phyloP scores from a whole-genome alignment of 2,329 filamentous ascomycete species.

The Westerdykella sp. region DNA sequence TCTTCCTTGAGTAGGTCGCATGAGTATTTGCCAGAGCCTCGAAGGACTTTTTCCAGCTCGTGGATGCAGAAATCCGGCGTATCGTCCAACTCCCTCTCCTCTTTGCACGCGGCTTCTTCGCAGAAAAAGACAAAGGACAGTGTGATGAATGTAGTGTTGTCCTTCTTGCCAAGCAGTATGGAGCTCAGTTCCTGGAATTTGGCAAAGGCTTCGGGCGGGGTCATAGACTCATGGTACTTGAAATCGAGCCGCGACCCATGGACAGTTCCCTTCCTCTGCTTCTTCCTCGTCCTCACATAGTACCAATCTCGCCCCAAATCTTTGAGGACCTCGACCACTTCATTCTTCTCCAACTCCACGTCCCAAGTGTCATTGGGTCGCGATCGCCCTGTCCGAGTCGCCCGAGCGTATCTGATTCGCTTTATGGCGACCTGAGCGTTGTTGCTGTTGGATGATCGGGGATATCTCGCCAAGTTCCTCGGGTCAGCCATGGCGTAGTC shows the following conservation, averaged over 20 bases:
- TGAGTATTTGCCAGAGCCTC: conserved; percentile 19
- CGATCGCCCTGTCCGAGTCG: conserved; percentile 12
- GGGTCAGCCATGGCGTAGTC: too few species aligned
- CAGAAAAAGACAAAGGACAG: conserved; percentile 19
- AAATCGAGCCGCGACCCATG: conserved; percentile 24
- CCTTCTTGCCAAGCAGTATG: conserved; percentile 8
- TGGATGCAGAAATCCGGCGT: conserved; percentile 24
- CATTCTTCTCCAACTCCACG: conserved; percentile 16
- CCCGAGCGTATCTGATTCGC: conserved; percentile 5
- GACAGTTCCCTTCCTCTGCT: conserved; percentile 16
- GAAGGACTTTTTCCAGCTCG: conserved; percentile 20
- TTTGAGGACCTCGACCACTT: conserved; percentile 19
- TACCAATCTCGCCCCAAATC: conserved; percentile 23
- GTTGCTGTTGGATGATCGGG: not conserved
- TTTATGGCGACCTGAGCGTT: conserved; percentile 5
- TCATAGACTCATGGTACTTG: conserved; percentile 6
- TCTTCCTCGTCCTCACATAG: conserved; percentile 8
- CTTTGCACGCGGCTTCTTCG: conserved; percentile 11
- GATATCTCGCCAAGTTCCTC: not conserved
- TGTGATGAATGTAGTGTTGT: conserved; percentile 14
- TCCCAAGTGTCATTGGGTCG: conserved; percentile 22
- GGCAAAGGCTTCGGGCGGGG: conserved; percentile 13
- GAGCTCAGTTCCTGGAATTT: conserved; percentile 14
- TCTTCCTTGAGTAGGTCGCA: conserved; percentile 22
- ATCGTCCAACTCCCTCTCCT: conserved; percentile 10